Conservation (phyloP, 1,284 basidiomycete species). For the Uromyces viciae-fabae region DNA sequence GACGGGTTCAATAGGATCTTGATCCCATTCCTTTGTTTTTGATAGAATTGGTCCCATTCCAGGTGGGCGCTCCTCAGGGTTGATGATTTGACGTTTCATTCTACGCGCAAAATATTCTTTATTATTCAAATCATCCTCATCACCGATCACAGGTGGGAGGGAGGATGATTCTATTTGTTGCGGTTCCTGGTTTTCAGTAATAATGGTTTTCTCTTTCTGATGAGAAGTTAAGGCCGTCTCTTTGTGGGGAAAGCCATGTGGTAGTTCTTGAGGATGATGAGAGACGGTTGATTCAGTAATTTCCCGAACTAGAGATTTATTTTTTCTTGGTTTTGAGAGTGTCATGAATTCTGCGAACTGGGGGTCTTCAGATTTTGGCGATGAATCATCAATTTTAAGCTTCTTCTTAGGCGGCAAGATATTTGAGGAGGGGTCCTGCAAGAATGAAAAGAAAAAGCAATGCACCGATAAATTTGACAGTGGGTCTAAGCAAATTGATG, state of each 20-base stretch:
- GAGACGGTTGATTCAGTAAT: conserved; percentile 10
- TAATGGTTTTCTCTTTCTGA: not conserved
- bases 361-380: conserved; percentile 1
- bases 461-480: not conserved
- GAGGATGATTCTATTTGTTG: not conserved
- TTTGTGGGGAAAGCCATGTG: not conserved
- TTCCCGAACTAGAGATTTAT: conserved; percentile 29
- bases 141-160: conserved; percentile 34
- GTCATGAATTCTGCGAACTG: conserved; percentile 28
- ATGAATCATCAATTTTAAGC: not conserved
- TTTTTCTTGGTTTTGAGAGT: conserved; percentile 11
- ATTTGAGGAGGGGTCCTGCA: conserved; percentile 28
- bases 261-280: conserved; percentile 45
- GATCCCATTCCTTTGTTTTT: conserved; percentile 51
- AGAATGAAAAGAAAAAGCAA: conserved; percentile 48
- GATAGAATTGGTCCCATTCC: conserved; percentile 21
- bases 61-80: not conserved
- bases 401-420: conserved; percentile 20
- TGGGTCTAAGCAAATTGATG: not conserved
- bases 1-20: conserved; percentile 46
- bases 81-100: conserved; percentile 54
- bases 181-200: not conserved
- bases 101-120: conserved; percentile 55
- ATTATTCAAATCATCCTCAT: conserved; percentile 51
- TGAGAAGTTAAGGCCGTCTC: not conserved